These are phyloP conservation scores for Blastocrithidia nonstop DNA, from an alignment of 208 protist genomes.

Conservation along the genomic window DNA sequence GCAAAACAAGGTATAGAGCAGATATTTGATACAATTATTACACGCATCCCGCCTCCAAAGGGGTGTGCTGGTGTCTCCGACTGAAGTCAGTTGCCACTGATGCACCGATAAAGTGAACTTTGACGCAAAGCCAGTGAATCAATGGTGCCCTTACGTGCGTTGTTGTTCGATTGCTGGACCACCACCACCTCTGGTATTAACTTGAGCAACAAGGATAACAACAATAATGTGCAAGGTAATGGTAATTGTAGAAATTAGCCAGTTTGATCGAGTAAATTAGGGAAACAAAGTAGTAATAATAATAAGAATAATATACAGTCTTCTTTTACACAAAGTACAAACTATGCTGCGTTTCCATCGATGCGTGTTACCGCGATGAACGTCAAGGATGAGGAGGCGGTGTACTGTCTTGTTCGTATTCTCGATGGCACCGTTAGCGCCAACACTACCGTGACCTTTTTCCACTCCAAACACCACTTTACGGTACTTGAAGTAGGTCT, in stretches of 20 bases:
- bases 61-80: slow-evolving; percentile 36
- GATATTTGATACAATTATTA: slow-evolving; percentile 84
- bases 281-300: no score
- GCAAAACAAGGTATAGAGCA: slow-evolving; percentile 70
- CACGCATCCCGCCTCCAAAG: slow-evolving; percentile 74
- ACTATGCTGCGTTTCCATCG: no score
- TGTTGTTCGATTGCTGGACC: slow-evolving; percentile 95
- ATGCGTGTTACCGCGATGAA: not conserved
- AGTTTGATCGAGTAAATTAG: not conserved
- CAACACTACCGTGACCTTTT: slow-evolving; percentile 50
- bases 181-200: slow-evolving; percentile 67
- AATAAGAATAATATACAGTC: no score
- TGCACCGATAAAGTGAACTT: slow-evolving; percentile 39
- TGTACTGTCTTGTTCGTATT: slow-evolving; percentile 77
- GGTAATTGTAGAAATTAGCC: not conserved
- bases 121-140: slow-evolving; percentile 24
- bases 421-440: slow-evolving; percentile 82
- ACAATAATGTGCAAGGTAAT: not conserved
- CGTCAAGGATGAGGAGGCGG: slow-evolving; percentile 6
- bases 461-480: slow-evolving; percentile 34
- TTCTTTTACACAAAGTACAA: no score
- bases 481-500: slow-evolving; percentile 90
- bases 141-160: slow-evolving; percentile 74
- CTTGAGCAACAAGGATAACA: slow-evolving; percentile 1
- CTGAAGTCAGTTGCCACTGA: slow-evolving; percentile 39